Base-by-base conservation (phyloP, 352 stramenopile genomes). In the Plasmopara muralis region DNA sequence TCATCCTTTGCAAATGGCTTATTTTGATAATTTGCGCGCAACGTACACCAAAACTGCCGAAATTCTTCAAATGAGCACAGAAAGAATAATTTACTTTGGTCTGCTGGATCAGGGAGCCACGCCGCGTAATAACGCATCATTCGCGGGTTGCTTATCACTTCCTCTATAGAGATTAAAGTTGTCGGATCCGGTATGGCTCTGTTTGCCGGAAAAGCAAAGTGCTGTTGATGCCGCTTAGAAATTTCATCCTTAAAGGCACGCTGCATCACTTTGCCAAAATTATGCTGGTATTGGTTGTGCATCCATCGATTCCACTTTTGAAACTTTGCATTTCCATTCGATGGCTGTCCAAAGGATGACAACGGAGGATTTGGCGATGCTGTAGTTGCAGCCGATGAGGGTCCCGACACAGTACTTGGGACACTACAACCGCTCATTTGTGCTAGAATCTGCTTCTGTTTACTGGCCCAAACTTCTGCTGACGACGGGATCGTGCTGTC, bases 221-320 rank as follows among this genome's bases (percentile, higher is more conserved):
- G 66, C 35, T 67, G 63, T 50, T 55, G 50, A 14, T 64, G 55
- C 18, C 54, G 53, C 49, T 62, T 68, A 44, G 70, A 68, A 56
- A 73, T 68, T 25, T 83, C 75, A 30, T 84, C 77, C 42, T 81
- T 83, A 47, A 80, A 83, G 1, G 70, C 73, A 13, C 73, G 71
- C 49, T 84, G 73, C 68, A 84, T 70, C 16, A 83, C 77, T 46
- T 80, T 83, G 16, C 69, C 73, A 33, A 87, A 73, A 66, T 87
- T 87, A 49, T 77, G 74, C 35, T 84, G 74, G 51, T 87, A 87
- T 42, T 78, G 77, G 50, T 85, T 55, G 30, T 86, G 72, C 60
- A 89, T 75, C 77, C 77, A 89, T 37, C 74, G 73, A 61, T 87
- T 87, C 77, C 80, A 91, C 58, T 91, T 93, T 33, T 90, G 79